These are phyloP conservation scores for Mucor saturninus DNA, from an alignment of 371 early-diverging fungal species.

Conservation along the genomic window DNA sequence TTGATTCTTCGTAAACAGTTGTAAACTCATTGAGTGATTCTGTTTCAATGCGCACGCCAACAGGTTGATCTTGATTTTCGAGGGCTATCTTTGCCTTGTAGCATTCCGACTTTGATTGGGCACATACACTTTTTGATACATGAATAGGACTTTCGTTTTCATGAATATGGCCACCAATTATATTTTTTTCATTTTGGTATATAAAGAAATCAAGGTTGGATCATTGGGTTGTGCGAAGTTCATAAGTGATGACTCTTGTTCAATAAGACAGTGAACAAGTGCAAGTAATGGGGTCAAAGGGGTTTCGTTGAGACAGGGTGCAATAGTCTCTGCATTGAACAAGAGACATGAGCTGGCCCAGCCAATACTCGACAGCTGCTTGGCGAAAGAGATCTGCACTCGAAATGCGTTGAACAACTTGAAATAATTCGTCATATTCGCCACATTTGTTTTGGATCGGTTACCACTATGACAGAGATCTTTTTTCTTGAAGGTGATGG, in stretches of 20 bases:
- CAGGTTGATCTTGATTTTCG: constrained; percentile 19
- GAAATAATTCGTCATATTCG: too few relatives aligned
- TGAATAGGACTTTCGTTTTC: constrained; percentile 19
- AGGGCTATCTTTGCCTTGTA: constrained; percentile 19
- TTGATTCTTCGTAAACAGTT: too few relatives aligned
- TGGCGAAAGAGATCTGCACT: neutral
- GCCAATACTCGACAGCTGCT: constrained; percentile 21
- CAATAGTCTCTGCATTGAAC: constrained; percentile 20
- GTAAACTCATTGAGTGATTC: too few relatives aligned
- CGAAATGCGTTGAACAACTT: too few relatives aligned
- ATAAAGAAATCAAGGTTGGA: constrained; percentile 19
- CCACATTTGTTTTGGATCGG: too few relatives aligned
- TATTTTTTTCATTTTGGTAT: constrained; percentile 20
- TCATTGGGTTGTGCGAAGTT: constrained; percentile 20
- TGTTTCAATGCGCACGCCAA: constrained; percentile 14
- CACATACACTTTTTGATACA: constrained; percentile 16
- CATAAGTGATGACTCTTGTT: constrained; percentile 18
- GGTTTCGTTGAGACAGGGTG: constrained; percentile 15
- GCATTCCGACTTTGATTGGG: constrained; percentile 18
- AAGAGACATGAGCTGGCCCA: constrained; percentile 16
- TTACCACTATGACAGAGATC: too few relatives aligned
- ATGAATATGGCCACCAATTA: constrained; percentile 15
- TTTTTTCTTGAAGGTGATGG: too few relatives aligned
- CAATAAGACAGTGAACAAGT: constrained; percentile 21
- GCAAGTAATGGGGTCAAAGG: constrained; percentile 17